A percentile compares a stretch with the other conserved stretches of the same genome.
Conservation (phyloP, 2,329 filamentous ascomycete species). For the Sporothrix humicola region DNA sequence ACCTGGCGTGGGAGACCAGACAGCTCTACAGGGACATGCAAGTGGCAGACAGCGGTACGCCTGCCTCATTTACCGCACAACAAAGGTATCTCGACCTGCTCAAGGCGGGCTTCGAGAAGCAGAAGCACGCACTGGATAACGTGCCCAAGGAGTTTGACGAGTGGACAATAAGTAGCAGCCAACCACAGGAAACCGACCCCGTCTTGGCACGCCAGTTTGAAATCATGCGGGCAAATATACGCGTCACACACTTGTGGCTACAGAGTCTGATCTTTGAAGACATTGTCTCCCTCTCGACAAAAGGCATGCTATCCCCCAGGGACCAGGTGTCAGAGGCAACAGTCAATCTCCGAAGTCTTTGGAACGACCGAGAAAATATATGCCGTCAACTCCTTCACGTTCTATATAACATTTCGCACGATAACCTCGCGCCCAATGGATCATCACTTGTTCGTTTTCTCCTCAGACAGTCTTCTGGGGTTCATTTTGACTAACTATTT, state of each 20-base stretch:
- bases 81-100: not conserved
- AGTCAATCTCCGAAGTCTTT: not conserved
- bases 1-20: not conserved
- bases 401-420: slow-evolving; percentile 12
- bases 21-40: not conserved
- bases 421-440: slow-evolving; percentile 6
- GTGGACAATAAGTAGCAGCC: not conserved
- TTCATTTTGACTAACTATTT: not conserved
- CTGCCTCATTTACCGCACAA: not conserved
- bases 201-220: not conserved
- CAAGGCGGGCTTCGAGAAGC: slow-evolving; percentile 18
- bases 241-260: slow-evolving; percentile 7
- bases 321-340: not conserved
- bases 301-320: not conserved
- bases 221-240: slow-evolving; percentile 12
- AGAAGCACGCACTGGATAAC: slow-evolving; percentile 12
- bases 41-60: not conserved
- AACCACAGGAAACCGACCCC: not conserved
- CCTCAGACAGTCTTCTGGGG: not conserved
- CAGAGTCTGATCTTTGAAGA: slow-evolving; percentile 6
- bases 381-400: slow-evolving; percentile 7
- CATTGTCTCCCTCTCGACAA: slow-evolving; percentile 12
- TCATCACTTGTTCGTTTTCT: slow-evolving; percentile 9
- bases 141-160: slow-evolving; percentile 21
- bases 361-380: not conserved